Base-by-base conservation (phyloP, 2,329 filamentous ascomycete species). In the Pseudogymnoascus sp. region DNA sequence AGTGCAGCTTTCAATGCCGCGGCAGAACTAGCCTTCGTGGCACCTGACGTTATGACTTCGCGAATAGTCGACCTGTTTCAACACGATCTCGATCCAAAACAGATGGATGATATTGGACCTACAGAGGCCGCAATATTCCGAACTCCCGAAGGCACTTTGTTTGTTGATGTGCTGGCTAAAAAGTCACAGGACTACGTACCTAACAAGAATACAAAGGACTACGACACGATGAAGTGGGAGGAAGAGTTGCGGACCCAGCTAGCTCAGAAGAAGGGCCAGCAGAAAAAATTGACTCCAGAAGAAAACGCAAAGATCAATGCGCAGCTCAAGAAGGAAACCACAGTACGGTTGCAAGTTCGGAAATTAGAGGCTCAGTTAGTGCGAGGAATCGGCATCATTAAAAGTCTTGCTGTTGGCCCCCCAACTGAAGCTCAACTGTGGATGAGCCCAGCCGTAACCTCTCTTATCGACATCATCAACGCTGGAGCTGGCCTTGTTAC, bases 201-300 rank as follows among this genome's bases (percentile, higher is more conserved):
- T 2, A 88, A 92, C 75, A 97, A 96, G 76, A 96, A 91, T 69
- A 87, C 85, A 57, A 97, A 96, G 73, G 94, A 97, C 72, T 96
- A 97, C 69, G 91, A 99, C 68, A 95, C 91, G 1, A 75, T 97
- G 39, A 97, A 96, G 74, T 99, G 95, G 94, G 94, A 99, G 74
- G 89, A 93, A 72, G 94, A 99, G 65, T 80, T 99, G 6, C 83
- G 92, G 62, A 82, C 85, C 38, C 91, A 97, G 68, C 76, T 99
- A 39, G 92, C 92, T n/a, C 82, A 90, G 71, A 99, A 97, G 78
- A 96, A 93, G 74, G 93, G 93, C 1, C 85, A 89, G 63, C 86
- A 91, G 68, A 93, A 92, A 77, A 99, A 97, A 75, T 84, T 97
- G 8, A 94, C 90, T 0, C 76, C 90, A 0, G 94, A 97, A 36